phyloP scores from a whole-genome alignment of 2,329 filamentous ascomycete species.

The Calonectria ilicicola region DNA sequence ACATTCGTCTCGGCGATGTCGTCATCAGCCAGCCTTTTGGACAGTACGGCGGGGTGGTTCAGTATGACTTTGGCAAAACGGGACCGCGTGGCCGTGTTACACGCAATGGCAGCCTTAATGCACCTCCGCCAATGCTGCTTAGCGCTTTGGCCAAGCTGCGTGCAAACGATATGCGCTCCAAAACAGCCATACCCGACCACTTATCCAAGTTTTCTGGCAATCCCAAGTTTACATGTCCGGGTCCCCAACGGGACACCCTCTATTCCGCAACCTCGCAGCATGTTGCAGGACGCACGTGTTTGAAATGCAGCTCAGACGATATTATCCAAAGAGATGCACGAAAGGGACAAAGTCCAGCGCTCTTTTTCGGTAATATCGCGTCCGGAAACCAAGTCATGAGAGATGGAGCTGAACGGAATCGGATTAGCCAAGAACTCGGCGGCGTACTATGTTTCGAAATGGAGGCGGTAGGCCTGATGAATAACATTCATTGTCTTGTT shows the following conservation, averaged over 20 bases:
- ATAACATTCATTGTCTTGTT: background rate
- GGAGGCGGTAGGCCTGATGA: background rate
- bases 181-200: background rate
- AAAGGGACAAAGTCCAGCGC: background rate
- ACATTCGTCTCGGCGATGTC: slow-evolving; percentile 47
- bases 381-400: background rate
- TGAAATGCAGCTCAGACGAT: background rate
- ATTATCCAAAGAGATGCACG: background rate
- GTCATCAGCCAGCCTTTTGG: slow-evolving; percentile 41
- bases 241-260: background rate
- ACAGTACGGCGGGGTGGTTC: slow-evolving; percentile 30
- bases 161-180: background rate
- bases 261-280: background rate
- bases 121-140: background rate
- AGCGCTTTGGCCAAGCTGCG: slow-evolving; percentile 40
- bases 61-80: slow-evolving; percentile 45
- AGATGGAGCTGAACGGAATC: background rate
- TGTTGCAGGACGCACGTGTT: background rate
- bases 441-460: background rate
- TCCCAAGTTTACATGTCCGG: background rate
- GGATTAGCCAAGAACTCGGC: background rate
- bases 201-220: background rate
- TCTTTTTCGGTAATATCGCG: background rate
- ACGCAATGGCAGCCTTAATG: slow-evolving; percentile 30
- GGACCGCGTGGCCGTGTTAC: slow-evolving; percentile 37